phyloP scores from a whole-genome alignment of 2,329 filamentous ascomycete species.

The Gremmenia infestans region DNA sequence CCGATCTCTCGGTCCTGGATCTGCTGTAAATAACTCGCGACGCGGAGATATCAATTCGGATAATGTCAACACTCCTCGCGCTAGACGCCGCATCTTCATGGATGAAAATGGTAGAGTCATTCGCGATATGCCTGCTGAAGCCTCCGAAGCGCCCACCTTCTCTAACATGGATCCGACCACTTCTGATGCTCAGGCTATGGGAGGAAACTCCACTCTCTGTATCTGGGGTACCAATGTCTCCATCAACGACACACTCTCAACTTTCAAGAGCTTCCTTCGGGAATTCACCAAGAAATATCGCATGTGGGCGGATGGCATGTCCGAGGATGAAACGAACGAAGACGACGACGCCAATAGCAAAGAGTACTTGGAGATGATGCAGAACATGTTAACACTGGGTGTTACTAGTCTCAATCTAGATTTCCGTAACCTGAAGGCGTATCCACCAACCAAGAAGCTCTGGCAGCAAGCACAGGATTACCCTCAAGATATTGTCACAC shows the following conservation, averaged over 20 bases:
- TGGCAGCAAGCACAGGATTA: constrained; percentile 95
- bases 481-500: constrained; percentile 89
- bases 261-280: constrained; percentile 86
- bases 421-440: constrained; percentile 82
- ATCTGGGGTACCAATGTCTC: constrained; percentile 99
- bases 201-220: constrained; percentile 73
- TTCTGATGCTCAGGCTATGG: constrained; percentile 84
- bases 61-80: constrained; percentile 50
- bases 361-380: constrained; percentile 78
- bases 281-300: constrained; percentile 94
- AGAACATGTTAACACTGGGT: constrained; percentile 86
- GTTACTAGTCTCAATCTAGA: constrained; percentile 83
- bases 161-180: constrained; percentile 70
- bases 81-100: constrained; percentile 50
- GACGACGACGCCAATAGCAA: constrained; percentile 70
- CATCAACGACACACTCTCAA: constrained; percentile 78
- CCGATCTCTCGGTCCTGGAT: constrained; percentile 45
- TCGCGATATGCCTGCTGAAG: constrained; percentile 44
- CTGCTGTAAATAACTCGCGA: constrained; percentile 52
- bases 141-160: constrained; percentile 57
- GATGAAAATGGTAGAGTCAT: constrained; percentile 54
- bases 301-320: constrained; percentile 81
- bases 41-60: constrained; percentile 88
- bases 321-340: constrained; percentile 66
- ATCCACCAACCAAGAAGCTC: constrained; percentile 85